Evolutionary conservation across 1,139 yeast genomes (phyloP).

Genomic region (Petasospora fabianii): DNA sequence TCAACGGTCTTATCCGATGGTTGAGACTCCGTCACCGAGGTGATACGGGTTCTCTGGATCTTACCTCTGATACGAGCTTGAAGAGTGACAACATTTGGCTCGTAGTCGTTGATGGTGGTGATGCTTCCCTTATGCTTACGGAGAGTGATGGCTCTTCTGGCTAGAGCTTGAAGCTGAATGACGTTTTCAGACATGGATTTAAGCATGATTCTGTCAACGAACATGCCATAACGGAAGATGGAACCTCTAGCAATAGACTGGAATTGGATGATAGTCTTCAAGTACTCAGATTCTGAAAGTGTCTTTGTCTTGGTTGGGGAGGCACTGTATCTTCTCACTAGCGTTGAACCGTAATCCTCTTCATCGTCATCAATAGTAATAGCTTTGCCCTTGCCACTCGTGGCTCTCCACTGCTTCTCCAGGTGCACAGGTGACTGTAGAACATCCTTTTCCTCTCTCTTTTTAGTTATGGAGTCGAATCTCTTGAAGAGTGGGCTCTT

Average conservation of each 20-base stretch:
- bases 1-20: slow-evolving; percentile 10
- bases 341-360: slow-evolving; percentile 6
- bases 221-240: slow-evolving; percentile 55
- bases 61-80: slow-evolving; percentile 28
- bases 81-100: slow-evolving; percentile 16
- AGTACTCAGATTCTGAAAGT: slow-evolving; percentile 33
- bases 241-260: slow-evolving; percentile 70
- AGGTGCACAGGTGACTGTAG: background rate
- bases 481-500: slow-evolving; percentile 7
- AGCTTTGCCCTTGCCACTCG: too few species aligned
- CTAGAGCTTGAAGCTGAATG: slow-evolving; percentile 35
- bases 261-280: slow-evolving; percentile 36
- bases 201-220: slow-evolving; percentile 57
- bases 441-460: background rate
- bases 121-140: slow-evolving; percentile 9
- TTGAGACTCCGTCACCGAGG: slow-evolving; percentile 10
- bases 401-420: slow-evolving; percentile 1
- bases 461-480: slow-evolving; percentile 3
- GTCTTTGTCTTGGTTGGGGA: slow-evolving; percentile 33
- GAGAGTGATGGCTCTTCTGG: slow-evolving; percentile 28
- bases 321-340: slow-evolving; percentile 15
- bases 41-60: slow-evolving; percentile 17
- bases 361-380: background rate
- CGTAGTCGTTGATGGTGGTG: slow-evolving; percentile 11
- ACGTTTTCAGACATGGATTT: slow-evolving; percentile 51